Evolutionary conservation across 768 basidiomycete species (phyloP), one percentile per base, ranked within the genome.

Genomic region (Russula compacta): DNA sequence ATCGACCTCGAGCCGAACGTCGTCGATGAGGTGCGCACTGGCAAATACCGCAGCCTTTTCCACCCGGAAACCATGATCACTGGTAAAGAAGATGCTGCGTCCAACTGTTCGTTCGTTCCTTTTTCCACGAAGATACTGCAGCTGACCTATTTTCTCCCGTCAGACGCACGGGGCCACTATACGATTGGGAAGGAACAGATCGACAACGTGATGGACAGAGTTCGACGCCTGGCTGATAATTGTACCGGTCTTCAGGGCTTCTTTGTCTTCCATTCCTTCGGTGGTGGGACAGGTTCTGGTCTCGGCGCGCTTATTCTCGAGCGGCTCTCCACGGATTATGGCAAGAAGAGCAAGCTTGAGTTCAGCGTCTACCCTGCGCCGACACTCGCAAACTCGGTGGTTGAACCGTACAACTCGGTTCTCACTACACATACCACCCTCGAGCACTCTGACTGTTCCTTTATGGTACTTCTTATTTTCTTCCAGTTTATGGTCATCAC

Each of bases 241-340:
- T 98, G 95, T 78, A 84, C 85, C 53, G 97, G 97, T 72, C 86
- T 99, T 48, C 97, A 99, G 77, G 97, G 97, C 70, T 99, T 99
- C 85, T 98, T 98, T 72, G 92, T 98, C 71, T 98, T 98, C 85
- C 97, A 98, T 79, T 98, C 97, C 19, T 98, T 99, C 73, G 97
- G 97, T 73, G 97, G 97, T 72, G 97, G 97, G 75, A 98, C 97
- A 72, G 97, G 97, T 70, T 99, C 97, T 64, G 97, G 97, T 71
- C 95, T 99, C 70, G 97, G 97, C 73, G 95, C 97, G 61, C 88
- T 99, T 69, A 82, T 99, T 64, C 84, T 98, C 63, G 97, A 99
- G 77, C 86, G 94, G 60, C 86, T 99, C 68, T 98, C 95, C 33
- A 89, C 91, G 59, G 97, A 99, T 76, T 99, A 98, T 70, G 97